Evolutionary conservation across 768 basidiomycete genomes (phyloP).

Genomic region (Leucocoprinus leucothites): DNA sequence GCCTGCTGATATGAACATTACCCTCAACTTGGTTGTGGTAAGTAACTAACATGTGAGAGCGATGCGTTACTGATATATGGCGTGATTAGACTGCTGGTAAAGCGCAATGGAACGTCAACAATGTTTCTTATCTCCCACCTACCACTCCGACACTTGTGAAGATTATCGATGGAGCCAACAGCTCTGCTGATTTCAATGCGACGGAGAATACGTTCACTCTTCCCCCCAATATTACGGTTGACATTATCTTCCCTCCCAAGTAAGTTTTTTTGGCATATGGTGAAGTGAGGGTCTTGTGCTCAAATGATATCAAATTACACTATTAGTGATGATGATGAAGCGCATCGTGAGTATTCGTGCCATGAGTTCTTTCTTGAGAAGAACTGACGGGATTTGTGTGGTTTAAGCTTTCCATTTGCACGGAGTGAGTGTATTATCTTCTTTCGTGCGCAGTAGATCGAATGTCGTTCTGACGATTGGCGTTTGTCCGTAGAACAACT

Average conservation of each 20-base stretch:
- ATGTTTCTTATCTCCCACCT: constrained; percentile 23
- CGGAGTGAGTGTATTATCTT: constrained; percentile 17
- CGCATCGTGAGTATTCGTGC: constrained; percentile 1
- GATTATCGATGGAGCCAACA: constrained; percentile 21
- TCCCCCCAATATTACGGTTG: constrained; percentile 21
- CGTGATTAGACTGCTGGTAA: constrained; percentile 11
- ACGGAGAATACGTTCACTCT: constrained; percentile 24
- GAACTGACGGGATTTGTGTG: not conserved
- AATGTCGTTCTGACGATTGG: not conserved
- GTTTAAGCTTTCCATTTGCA: constrained; percentile 32
- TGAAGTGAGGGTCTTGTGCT: too few species aligned
- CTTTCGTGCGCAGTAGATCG: not conserved
- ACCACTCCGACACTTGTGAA: constrained; percentile 22
- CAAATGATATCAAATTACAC: not conserved
- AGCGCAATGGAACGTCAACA: constrained; percentile 28
- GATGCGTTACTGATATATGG: not conserved
- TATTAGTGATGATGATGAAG: constrained; percentile 16
- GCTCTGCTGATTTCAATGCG: constrained; percentile 18
- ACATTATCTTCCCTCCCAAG: constrained; percentile 22
- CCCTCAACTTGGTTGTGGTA: constrained; percentile 22
- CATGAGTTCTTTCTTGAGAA: not conserved
- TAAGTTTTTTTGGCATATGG: not conserved
- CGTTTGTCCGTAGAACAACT: constrained; percentile 38
- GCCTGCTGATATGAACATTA: constrained; percentile 22
- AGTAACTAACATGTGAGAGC: not conserved